Percentiles rank a stretch among this genome's conserved stretches.
These are phyloP conservation scores for Leccinum fibrillosum DNA, from an alignment of 768 basidiomycete species.

Conservation along the genomic window DNA sequence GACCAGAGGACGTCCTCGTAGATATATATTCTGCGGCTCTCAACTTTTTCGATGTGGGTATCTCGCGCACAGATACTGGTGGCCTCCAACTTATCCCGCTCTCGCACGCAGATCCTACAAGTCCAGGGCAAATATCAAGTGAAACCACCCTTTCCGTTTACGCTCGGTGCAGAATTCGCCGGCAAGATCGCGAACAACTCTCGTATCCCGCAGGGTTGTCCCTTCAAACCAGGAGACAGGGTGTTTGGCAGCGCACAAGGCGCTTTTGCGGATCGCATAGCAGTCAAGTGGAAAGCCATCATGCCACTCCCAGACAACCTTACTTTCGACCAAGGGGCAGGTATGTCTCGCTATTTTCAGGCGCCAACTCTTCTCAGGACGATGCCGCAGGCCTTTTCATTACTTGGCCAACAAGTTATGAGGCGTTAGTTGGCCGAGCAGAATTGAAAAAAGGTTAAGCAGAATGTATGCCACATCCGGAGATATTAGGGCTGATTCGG, in stretches of 20 bases:
- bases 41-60: conserved; percentile 71
- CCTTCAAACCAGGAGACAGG: conserved; percentile 76
- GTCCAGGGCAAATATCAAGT: conserved; percentile 86
- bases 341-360: conserved; percentile 35
- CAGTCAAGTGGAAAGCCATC: conserved; percentile 47
- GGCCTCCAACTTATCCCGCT: background rate
- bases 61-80: conserved; percentile 11
- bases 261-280: conserved; percentile 74
- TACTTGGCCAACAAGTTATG: conserved; percentile 95
- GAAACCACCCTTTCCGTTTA: conserved; percentile 83
- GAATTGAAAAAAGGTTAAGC: conserved; percentile 66
- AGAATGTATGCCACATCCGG: background rate
- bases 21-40: conserved; percentile 74
- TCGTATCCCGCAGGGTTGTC: conserved; percentile 76
- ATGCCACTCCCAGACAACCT: conserved; percentile 71
- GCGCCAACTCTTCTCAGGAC: background rate
- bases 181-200: conserved; percentile 69
- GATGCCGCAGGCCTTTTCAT: conserved; percentile 59
- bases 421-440: conserved; percentile 84
- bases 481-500: conserved; percentile 6
- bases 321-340: conserved; percentile 83
- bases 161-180: conserved; percentile 82
- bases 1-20: conserved; percentile 58
- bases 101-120: conserved; percentile 62
- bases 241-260: conserved; percentile 86